phyloP scores from a whole-genome alignment of 176 grass and related monocot species.

The Dendrocalamus sinicus region DNA sequence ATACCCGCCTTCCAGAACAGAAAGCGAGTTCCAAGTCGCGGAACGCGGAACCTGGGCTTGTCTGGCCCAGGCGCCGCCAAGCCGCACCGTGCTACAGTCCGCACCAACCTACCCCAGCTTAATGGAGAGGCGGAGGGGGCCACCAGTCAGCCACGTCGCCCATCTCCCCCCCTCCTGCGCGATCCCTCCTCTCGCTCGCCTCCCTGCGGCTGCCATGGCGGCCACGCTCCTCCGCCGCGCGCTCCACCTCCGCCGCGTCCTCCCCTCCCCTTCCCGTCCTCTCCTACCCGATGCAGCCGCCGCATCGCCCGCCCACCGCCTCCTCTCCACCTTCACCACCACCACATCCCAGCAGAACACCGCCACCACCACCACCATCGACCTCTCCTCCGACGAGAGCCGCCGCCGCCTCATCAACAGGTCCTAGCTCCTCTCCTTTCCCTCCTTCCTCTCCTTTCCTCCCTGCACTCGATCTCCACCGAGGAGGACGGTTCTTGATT shows the following conservation, averaged over 20 bases:
- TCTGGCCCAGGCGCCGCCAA: not conserved
- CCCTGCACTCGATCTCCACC: not conserved
- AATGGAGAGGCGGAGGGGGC: not conserved
- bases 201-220: constrained; percentile 38
- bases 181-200: not conserved
- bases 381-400: constrained; percentile 80
- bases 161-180: not conserved
- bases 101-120: not conserved
- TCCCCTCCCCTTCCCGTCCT: constrained; percentile 12
- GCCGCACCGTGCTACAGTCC: not conserved
- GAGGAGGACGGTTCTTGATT: not conserved
- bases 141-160: constrained; percentile 42
- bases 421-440: constrained; percentile 11
- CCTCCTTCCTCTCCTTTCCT: not conserved
- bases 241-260: constrained; percentile 41
- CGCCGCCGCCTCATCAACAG: constrained; percentile 88
- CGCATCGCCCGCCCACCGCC: not conserved
- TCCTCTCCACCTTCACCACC: constrained; percentile 31
- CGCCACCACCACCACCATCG: constrained; percentile 36
- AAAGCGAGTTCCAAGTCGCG: not conserved
- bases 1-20: too few species aligned
- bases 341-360: constrained; percentile 47
- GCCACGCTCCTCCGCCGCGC: constrained; percentile 51
- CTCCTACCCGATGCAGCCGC: not conserved
- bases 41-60: not conserved